phyloP scores from a whole-genome alignment of 78 protist genomes.

The Dictyostelium firmibasis region DNA sequence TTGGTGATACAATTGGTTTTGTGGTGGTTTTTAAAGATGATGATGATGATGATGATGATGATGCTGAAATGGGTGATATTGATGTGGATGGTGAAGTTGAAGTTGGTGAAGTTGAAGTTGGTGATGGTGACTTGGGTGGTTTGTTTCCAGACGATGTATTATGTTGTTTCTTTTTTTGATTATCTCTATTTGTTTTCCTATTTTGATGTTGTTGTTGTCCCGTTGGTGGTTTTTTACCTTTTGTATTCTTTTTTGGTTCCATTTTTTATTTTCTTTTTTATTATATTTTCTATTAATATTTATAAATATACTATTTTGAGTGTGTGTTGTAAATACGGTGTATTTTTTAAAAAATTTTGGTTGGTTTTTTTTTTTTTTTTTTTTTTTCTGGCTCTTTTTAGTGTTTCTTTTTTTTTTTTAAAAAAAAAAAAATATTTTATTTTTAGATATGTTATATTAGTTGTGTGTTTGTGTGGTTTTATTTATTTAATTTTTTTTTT shows the following conservation, averaged over 20 bases:
- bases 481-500: neutral
- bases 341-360: no score
- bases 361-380: neutral
- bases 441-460: neutral
- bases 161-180: neutral
- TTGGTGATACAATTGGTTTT: neutral
- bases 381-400: neutral
- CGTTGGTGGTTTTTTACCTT: neutral
- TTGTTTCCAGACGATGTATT: neutral
- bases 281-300: neutral
- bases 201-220: neutral
- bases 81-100: neutral
- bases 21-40: neutral
- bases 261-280: neutral
- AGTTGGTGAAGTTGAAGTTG: neutral
- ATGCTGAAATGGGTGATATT: neutral
- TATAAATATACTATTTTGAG: neutral
- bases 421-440: neutral
- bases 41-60: neutral
- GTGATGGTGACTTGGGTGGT: neutral
- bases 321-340: neutral
- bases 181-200: conserved; percentile 5
- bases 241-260: neutral
- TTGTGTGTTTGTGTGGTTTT: neutral
- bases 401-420: neutral